Evolutionary conservation across 345 rosid genomes (phyloP).

Genomic region (Noccaea caerulescens): DNA sequence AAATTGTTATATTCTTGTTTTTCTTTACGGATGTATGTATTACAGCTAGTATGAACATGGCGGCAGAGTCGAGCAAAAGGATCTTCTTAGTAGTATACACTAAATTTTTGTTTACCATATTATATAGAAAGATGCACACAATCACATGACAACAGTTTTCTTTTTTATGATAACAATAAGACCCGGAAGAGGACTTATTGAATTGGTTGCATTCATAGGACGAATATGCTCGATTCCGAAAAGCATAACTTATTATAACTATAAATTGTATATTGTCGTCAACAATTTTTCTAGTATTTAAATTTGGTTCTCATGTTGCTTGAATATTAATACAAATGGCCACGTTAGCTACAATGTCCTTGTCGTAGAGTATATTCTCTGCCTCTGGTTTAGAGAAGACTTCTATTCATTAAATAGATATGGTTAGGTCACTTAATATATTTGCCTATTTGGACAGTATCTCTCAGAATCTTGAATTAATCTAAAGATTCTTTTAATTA

Average conservation of each 20-base stretch:
- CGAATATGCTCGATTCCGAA: constrained; percentile 41
- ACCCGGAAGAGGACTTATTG: constrained; percentile 34
- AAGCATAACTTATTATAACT: constrained; percentile 27
- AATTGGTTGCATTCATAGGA: constrained; percentile 43
- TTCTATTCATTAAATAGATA: constrained; percentile 30
- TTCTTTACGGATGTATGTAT: background rate
- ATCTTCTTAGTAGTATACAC: constrained; percentile 33
- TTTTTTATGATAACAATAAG: constrained; percentile 22
- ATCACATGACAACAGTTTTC: constrained; percentile 30
- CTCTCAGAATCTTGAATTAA: constrained; percentile 39
- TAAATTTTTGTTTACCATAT: constrained; percentile 24
- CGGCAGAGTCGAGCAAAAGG: constrained; percentile 37
- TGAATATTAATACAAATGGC: constrained; percentile 27
- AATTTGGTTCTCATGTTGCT: constrained; percentile 32
- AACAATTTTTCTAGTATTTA: constrained; percentile 1
- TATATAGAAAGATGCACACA: constrained; percentile 29
- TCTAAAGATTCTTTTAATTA: constrained; percentile 28
- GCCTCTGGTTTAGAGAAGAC: constrained; percentile 30
- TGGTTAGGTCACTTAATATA: constrained; percentile 37
- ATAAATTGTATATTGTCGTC: constrained; percentile 14
- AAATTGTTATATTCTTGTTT: background rate
- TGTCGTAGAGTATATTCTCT: constrained; percentile 44
- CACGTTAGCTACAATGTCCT: constrained; percentile 41
- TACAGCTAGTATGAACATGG: constrained; percentile 43
- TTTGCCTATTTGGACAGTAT: constrained; percentile 28